These are phyloP conservation scores for Benincasa hispida DNA, from an alignment of 306 rosid species.

Conservation along the genomic window DNA sequence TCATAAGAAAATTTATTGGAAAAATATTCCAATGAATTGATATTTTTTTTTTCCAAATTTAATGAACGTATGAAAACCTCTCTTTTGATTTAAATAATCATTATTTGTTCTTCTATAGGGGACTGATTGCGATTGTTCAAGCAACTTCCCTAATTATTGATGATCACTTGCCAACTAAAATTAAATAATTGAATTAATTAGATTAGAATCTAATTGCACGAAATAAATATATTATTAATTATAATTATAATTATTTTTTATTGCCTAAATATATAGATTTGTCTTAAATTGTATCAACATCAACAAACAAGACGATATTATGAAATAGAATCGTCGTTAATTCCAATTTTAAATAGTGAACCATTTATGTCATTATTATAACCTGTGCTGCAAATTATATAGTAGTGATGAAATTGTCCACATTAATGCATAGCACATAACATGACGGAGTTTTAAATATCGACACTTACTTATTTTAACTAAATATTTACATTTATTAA, in stretches of 20 bases:
- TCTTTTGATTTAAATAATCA: background rate
- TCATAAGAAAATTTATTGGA: no score
- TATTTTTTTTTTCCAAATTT: no score
- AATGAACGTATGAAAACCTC: background rate
- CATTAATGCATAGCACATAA: background rate
- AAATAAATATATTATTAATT: no score
- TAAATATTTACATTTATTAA: background rate
- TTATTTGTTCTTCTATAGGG: background rate
- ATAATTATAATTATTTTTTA: no score
- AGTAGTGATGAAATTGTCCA: background rate
- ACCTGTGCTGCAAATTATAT: background rate
- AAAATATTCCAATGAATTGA: no score
- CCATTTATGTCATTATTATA: background rate
- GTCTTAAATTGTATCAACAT: background rate
- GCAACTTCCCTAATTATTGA: background rate
- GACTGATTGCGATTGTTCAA: background rate
- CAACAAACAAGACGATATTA: background rate
- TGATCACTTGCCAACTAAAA: background rate
- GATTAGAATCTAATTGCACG: no score
- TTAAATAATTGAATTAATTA: background rate
- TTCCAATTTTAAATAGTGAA: background rate
- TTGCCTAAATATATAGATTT: background rate
- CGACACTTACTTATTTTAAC: background rate
- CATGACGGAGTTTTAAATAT: background rate
- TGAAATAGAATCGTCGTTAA: background rate